Base-by-base conservation (phyloP, 106 monocot species). In the Allium fistulosum region DNA sequence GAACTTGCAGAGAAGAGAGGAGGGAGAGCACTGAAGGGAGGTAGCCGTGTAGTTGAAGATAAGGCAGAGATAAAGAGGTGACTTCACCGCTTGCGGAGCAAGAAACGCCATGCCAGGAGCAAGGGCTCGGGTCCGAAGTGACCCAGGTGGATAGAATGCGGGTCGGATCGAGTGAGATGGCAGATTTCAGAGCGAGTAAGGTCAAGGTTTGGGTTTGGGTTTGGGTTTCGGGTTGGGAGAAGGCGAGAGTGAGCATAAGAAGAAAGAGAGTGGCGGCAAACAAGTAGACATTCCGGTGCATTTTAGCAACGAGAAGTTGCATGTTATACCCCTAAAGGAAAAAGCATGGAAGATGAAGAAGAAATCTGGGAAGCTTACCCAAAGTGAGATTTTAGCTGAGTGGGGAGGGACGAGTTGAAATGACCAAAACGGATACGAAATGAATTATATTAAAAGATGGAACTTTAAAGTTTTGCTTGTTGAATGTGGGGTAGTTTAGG, bases 171-270 rank as follows among this genome's bases (percentile, higher is more conserved):
- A 51, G 15, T 10, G 87, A 77, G 72, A 99, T 66, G 65, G 94
- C 94, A 52, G 86, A 84, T 70, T 87, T 84, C 26, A 90, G 77
- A 17, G 94, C 82, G 9, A 99, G 84, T 16, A 99, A 80, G 11
- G 92, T 74, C 26, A 92, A 83, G 1, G 86, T 86, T 69, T 99
- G 89, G 18, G 84, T 79, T 22, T 22, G 22, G 22, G 22, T 37
- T 37, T 37, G 37, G 37, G 37, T 37, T 37, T 37, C 37, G 37
- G 37, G 37, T 37, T 37, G 37, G 27, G 79, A 83, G 51, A 99
- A 62, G 26, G 82, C 68, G 52, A 63, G 53, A 37, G 47, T 75
- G 18, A 59, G 14, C 7, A 52, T 48, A 51, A 56, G 48, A 53
- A 13, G 3, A 9, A 65, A 28, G 11, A 81, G 49, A 26, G 70